Evolutionary conservation across 352 stramenopile species (phyloP), one percentile per base, ranked within the genome.

Genomic region (Pythium vanterpoolii): DNA sequence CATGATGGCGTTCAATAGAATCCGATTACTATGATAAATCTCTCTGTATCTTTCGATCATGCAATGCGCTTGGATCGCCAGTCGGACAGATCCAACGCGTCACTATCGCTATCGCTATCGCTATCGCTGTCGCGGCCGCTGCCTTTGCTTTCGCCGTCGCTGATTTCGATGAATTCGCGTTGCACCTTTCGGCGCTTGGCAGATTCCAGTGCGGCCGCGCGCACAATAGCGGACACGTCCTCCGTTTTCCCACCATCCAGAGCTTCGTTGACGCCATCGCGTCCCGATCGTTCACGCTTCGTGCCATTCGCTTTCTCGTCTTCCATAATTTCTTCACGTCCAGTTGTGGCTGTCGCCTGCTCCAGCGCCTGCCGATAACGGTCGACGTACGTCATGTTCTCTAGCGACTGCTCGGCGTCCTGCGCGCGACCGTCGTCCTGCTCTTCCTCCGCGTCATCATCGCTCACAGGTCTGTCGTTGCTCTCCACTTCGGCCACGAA

Each of bases 371-470:
- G 57, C 14, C 79, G 75, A 39, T 85, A 85, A 36, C 77, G 73
- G 47, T 89, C 74, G 36, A 89, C 45, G 57, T 89, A 89, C 53
- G 78, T 48, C 79, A 89, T 86, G 46, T 87, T 78, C 44, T 89
- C 76, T 24, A 89, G 72, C 43, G 78, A 62, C 56, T 87, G 69
- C 16, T 77, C 72, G 0, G 67, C 79, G 19, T 83, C 79, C 10
- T 68, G 69, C 40, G 77, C 73, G 40, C 79, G 71, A 5, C 26
- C 48, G 30, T 84, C 79, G 26, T 84, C 64, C 16, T 69, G 42
- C 43, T 79, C 49, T 19, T 66, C 51, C 43, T 86, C 73, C 28
- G 78, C 65, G 18, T 70, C n/a, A n/a, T n/a, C n/a, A n/a, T n/a
- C n/a, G n/a, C n/a, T n/a, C n/a, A n/a, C 31, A 34, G 76, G 47